Evolutionary conservation across 78 protist species (phyloP).

Genomic region (Dictyostelium discoideum): DNA sequence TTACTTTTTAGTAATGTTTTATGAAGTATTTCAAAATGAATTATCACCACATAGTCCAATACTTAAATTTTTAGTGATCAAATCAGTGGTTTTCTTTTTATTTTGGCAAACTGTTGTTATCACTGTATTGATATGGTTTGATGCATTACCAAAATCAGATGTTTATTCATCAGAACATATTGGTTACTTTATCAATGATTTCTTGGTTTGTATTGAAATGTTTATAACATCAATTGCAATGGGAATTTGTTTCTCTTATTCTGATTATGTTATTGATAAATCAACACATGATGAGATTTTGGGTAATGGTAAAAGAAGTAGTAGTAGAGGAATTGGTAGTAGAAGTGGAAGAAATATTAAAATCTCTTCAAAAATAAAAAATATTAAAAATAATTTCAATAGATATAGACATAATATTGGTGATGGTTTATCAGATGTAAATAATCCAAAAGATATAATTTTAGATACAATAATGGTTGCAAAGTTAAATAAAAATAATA

Average conservation of each 20-base stretch:
- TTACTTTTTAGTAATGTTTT: constrained; percentile 36
- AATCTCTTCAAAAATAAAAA: not conserved
- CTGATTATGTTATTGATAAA: not conserved
- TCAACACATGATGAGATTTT: not conserved
- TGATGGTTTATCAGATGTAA: constrained; percentile 1
- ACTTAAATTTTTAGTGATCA: constrained; percentile 27
- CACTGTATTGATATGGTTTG: constrained; percentile 7
- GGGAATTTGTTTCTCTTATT: not conserved
- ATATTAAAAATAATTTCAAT: constrained; percentile 7
- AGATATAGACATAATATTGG: constrained; percentile 18
- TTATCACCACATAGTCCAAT: constrained; percentile 27
- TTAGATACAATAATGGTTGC: constrained; percentile 34
- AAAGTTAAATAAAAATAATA: not conserved
- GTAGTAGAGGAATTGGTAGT: not conserved
- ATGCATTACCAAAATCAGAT: constrained; percentile 13
- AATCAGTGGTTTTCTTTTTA: constrained; percentile 2
- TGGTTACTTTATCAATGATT: constrained; percentile 40
- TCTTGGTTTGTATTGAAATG: constrained; percentile 55
- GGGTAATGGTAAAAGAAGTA: not conserved
- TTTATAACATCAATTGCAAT: constrained; percentile 9
- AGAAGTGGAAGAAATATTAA: not conserved
- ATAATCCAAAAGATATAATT: constrained; percentile 22
- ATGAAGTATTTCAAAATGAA: constrained; percentile 39
- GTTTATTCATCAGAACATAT: not conserved
- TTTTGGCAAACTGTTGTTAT: constrained; percentile 56